These are phyloP conservation scores for Karstenula rhodostoma DNA, from an alignment of 2,329 filamentous ascomycete genomes.

Conservation along the genomic window DNA sequence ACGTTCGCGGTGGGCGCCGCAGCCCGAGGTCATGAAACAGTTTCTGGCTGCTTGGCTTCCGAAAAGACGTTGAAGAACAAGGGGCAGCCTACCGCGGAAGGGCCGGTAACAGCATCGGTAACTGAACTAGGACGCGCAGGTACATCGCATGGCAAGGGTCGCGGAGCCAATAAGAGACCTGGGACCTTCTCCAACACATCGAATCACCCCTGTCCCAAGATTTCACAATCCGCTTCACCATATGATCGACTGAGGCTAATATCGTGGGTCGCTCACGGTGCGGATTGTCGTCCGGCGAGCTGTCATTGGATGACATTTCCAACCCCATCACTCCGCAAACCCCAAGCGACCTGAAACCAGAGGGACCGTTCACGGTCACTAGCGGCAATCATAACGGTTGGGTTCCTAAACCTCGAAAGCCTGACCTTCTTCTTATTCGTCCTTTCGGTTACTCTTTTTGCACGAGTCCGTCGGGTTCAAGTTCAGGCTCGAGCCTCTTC, in stretches of 20 bases:
- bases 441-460: neutral
- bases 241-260: neutral
- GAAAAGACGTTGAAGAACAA: neutral
- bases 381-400: neutral
- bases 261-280: too few relatives aligned
- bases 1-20: constrained; percentile 1
- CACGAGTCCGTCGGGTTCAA: neutral
- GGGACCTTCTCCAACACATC: neutral
- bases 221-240: neutral
- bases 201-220: neutral
- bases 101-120: neutral
- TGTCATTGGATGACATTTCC: neutral
- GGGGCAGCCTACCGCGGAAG: neutral
- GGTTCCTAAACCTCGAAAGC: neutral
- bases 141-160: neutral
- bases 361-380: neutral
- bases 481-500: neutral
- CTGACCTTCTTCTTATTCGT: neutral
- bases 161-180: neutral
- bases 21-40: neutral
- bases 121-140: neutral
- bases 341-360: neutral
- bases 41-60: neutral
- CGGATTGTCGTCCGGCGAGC: neutral
- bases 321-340: neutral